phyloP scores from a whole-genome alignment of 2,329 filamentous ascomycete genomes.

The Cladosporium oxysporum region DNA sequence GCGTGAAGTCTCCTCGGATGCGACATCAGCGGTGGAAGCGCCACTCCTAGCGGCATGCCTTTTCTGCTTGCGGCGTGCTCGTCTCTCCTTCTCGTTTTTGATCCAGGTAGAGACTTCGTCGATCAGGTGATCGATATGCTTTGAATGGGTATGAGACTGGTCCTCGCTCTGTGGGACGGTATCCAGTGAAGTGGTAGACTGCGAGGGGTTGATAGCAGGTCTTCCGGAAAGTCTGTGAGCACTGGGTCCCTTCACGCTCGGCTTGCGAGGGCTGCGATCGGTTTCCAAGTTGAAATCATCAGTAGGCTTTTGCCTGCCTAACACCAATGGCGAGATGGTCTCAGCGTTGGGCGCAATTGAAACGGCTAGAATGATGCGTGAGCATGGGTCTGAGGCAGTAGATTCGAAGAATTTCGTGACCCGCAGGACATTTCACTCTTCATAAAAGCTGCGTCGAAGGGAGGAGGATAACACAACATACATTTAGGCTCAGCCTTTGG shows the following conservation, averaged over 20 bases:
- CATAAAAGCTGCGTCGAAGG: too few relatives aligned
- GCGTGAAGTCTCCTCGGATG: slow-evolving; percentile 7
- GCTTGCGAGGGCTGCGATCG: slow-evolving; percentile 36
- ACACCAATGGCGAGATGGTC: slow-evolving; percentile 50
- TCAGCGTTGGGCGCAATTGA: slow-evolving; percentile 48
- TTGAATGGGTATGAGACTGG: slow-evolving; percentile 2
- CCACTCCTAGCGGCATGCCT: slow-evolving; percentile 28
- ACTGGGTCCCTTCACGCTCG: slow-evolving; percentile 43
- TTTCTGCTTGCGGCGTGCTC: slow-evolving; percentile 53
- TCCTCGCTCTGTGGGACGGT: slow-evolving; percentile 10
- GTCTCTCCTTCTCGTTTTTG: slow-evolving; percentile 72
- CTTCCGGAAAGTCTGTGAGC: slow-evolving; percentile 45
- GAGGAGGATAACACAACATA: not conserved
- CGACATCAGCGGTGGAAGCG: slow-evolving; percentile 24
- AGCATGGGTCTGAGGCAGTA: not conserved
- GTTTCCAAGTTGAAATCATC: slow-evolving; percentile 44
- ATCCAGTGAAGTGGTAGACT: slow-evolving; percentile 13
- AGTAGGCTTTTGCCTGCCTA: slow-evolving; percentile 47
- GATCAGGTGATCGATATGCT: slow-evolving; percentile 51
- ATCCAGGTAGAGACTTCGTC: slow-evolving; percentile 82
- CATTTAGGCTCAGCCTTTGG: slow-evolving; percentile 61
- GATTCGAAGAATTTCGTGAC: not conserved
- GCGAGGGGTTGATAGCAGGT: slow-evolving; percentile 31
- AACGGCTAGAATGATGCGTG: slow-evolving; percentile 41
- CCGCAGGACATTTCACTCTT: not conserved